Percentiles rank a stretch among this genome's conserved stretches.
Evolutionary conservation across 2,329 filamentous ascomycete species (phyloP).

Genomic region (Cordyceps farinosa): DNA sequence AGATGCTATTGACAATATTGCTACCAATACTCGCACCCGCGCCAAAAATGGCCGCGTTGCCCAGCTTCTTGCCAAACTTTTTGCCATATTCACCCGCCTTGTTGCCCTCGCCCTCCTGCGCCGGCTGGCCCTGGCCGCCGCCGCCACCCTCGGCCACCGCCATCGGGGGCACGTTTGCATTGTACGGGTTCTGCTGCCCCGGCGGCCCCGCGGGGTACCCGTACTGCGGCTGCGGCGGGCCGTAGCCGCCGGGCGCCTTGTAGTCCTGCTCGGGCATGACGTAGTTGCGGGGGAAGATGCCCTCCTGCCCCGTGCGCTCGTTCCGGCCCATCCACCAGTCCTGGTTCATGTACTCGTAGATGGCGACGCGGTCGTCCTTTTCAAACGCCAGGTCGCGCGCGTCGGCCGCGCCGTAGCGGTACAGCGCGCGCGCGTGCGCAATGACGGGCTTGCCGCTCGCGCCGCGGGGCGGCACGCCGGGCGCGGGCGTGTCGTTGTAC

Average conservation of each 20-base stretch:
- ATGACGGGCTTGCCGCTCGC: constrained; percentile 53
- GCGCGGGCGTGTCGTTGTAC: constrained; percentile 47
- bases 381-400: constrained; percentile 77
- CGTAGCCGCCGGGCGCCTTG: constrained; percentile 36
- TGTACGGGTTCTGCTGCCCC: constrained; percentile 58
- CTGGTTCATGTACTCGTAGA: constrained; percentile 90
- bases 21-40: constrained; percentile 87
- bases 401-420: constrained; percentile 76
- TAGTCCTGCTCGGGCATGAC: constrained; percentile 68
- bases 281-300: constrained; percentile 94
- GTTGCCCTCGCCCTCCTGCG: constrained; percentile 31
- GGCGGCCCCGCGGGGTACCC: constrained; percentile 42
- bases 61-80: constrained; percentile 92
- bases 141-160: constrained; percentile 61
- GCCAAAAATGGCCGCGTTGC: constrained; percentile 80
- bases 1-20: constrained; percentile 87
- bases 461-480: constrained; percentile 38
- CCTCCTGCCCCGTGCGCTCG: constrained; percentile 75
- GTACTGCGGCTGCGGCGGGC: constrained; percentile 35
- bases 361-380: constrained; percentile 73
- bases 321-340: constrained; percentile 97
- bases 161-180: constrained; percentile 68
- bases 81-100: constrained; percentile 77
- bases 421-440: constrained; percentile 74
- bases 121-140: constrained; percentile 24